Conservation (phyloP, 2,329 filamentous ascomycete genomes). For the Bisporella sp. region DNA sequence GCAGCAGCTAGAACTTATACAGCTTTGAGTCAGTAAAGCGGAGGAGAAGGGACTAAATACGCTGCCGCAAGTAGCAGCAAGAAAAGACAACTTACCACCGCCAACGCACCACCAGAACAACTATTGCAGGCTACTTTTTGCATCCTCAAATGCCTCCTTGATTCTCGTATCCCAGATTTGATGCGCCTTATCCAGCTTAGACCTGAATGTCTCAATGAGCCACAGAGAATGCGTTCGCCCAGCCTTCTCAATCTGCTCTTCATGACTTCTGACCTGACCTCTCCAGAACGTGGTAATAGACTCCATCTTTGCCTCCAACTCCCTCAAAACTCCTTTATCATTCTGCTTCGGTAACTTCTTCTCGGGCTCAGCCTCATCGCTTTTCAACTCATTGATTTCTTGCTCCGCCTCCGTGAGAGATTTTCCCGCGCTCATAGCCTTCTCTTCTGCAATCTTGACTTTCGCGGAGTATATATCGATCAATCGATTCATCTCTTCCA, state of each 20-base stretch:
- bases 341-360: neutral
- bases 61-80: no score
- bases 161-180: neutral
- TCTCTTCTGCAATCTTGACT: neutral
- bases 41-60: no score
- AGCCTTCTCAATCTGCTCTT: neutral
- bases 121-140: neutral
- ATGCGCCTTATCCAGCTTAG: neutral
- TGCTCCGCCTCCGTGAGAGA: neutral
- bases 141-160: neutral
- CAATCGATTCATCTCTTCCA: neutral
- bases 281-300: neutral
- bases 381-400: neutral
- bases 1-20: no score
- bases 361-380: neutral
- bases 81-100: no score
- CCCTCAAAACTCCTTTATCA: neutral
- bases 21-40: no score
- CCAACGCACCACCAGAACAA: no score
- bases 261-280: neutral
- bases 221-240: neutral
- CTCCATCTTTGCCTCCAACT: neutral
- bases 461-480: neutral
- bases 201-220: neutral
- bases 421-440: neutral